Percentiles rank a stretch among this genome's conserved stretches.
phyloP scores from a whole-genome alignment of 2,329 filamentous ascomycete species.

The Stachybotrys elegans region DNA sequence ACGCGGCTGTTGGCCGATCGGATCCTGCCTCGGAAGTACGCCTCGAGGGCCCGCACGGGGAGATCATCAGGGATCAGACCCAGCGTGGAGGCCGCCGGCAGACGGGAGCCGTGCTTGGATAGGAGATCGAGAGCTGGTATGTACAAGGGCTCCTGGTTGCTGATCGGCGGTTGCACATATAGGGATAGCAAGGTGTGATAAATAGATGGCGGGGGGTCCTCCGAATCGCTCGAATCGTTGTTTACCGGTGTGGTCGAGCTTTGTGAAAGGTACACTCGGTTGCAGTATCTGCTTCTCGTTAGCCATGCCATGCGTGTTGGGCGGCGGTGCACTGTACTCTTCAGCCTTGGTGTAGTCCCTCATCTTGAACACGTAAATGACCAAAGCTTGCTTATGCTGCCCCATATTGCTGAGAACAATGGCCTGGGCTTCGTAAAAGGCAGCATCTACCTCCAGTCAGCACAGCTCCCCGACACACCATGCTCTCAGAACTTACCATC shows the following conservation, averaged over 20 bases:
- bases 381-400: slow-evolving; percentile 89
- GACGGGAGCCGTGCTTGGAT: slow-evolving; percentile 85
- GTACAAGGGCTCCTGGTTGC: slow-evolving; percentile 67
- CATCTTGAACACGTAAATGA: slow-evolving; percentile 96
- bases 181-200: slow-evolving; percentile 88
- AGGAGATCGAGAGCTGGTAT: slow-evolving; percentile 79
- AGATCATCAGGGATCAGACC: slow-evolving; percentile 78
- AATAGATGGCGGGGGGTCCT: slow-evolving; percentile 66
- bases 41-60: slow-evolving; percentile 72
- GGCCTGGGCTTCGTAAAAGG: slow-evolving; percentile 85
- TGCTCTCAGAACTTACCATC: slow-evolving; percentile 71
- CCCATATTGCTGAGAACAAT: slow-evolving; percentile 93
- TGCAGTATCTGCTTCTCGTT: slow-evolving; percentile 66
- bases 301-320: slow-evolving; percentile 7
- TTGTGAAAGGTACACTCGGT: slow-evolving; percentile 67
- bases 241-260: slow-evolving; percentile 34
- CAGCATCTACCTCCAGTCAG: slow-evolving; percentile 54
- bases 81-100: slow-evolving; percentile 82
- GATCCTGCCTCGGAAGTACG: slow-evolving; percentile 89
- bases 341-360: slow-evolving; percentile 84
- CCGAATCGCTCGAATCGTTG: slow-evolving; percentile 28
- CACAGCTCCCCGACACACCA: too few species aligned
- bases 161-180: slow-evolving; percentile 78
- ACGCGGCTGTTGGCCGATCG: slow-evolving; percentile 77
- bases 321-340: slow-evolving; percentile 58